Percentiles rank a stretch among this genome's conserved stretches.
phyloP scores from a whole-genome alignment of 2,329 filamentous ascomycete species.

The Colletotrichum phormii region DNA sequence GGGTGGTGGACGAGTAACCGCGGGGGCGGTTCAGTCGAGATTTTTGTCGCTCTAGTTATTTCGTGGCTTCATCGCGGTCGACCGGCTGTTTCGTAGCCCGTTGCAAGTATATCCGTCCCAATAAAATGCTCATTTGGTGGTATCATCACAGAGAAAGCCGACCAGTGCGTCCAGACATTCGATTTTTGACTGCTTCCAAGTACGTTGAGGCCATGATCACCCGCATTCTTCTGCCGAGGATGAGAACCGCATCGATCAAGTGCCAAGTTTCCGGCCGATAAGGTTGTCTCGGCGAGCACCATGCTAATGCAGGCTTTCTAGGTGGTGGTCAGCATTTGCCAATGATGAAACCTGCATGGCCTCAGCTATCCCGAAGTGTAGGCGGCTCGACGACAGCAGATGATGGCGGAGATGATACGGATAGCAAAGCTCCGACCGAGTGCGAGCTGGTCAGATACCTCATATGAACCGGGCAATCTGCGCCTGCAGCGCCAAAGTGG shows the following conservation, averaged over 20 bases:
- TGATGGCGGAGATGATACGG: neutral
- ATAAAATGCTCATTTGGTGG: neutral
- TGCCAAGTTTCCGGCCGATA: neutral
- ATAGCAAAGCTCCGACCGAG: neutral
- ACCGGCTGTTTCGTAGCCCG: neutral
- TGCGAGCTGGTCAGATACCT: neutral
- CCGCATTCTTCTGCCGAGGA: neutral
- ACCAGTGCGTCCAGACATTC: neutral
- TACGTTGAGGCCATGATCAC: neutral
- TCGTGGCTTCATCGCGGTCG: neutral
- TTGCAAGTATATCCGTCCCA: neutral
- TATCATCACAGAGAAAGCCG: neutral
- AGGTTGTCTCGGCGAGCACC: slow-evolving; percentile 13
- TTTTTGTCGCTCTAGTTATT: neutral
- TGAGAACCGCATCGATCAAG: neutral
- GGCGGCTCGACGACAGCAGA: neutral
- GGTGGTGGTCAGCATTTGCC: slow-evolving; percentile 6
- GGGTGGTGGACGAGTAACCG: neutral
- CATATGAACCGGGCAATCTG: neutral
- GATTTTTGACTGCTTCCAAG: neutral
- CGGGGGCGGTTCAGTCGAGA: neutral
- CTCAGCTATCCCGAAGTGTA: neutral
- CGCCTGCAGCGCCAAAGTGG: neutral
- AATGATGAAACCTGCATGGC: neutral
- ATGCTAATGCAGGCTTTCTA: neutral